Evolutionary conservation across 345 rosid species (phyloP), one percentile per base, ranked within the genome.

Genomic region (Gynandropsis gynandra): DNA sequence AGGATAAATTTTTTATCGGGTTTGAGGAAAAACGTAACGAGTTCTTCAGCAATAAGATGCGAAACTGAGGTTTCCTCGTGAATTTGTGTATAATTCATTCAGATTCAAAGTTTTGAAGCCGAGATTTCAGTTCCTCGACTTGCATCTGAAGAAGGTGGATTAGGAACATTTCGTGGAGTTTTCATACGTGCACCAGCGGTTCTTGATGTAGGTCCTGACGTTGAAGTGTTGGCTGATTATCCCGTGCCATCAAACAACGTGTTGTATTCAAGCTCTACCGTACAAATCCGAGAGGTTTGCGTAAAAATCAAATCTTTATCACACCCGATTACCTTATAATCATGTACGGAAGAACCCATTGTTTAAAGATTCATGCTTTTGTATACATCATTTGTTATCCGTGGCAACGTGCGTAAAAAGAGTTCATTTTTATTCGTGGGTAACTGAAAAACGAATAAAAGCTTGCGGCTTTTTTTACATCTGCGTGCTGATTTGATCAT

Each of bases 171-270:
- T 56, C 85, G 89, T 4, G 98, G 85, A 54, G 82, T 92, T 60
- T 84, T 92, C 65, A 92, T 92, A 27, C 96, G 98, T 38, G 95
- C 98, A 69, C 96, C 98, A 40, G 96, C 98, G 10, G 65, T 92
- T 50, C 73, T 87, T 34, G 93, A 84, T 54, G 85, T 75, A 4
- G 93, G 95, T 24, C 84, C 84, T 42, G 85, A 64, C 36, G 96
- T 92, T 56, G 83, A 87, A 70, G 96, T 87, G 57, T 71, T 92
- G 54, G 98, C 93, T 3, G 80, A 74, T 52, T 87, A 71, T 70
- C 85, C 82, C 10, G 72, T 82, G 18, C 77, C 77, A 8, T 79
- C 76, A 44, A 74, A 80, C 60, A 80, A 80, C 53, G 83, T 71
- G 57, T 71, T 83, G 50, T 80, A 73, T 73, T 85, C 87, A 33